These are phyloP conservation scores for Leishmania braziliensis DNA, from an alignment of 208 protist genomes.

Conservation along the genomic window DNA sequence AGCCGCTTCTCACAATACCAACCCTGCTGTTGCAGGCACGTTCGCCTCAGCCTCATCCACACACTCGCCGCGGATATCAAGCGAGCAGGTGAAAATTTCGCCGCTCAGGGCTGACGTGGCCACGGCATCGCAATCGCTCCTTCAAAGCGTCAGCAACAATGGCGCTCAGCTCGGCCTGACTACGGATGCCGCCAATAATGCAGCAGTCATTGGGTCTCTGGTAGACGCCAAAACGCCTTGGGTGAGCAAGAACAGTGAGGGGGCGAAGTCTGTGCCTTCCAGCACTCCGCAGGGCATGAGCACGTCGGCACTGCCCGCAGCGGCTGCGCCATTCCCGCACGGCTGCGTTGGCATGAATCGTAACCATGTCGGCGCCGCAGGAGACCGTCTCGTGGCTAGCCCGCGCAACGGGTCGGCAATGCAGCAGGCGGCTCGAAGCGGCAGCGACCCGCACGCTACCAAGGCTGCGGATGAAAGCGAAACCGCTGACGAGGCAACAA, in stretches of 20 bases:
- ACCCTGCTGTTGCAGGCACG: not conserved
- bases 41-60: not conserved
- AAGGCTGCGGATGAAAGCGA: not conserved
- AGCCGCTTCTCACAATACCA: not conserved
- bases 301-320: not conserved
- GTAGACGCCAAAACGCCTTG: not conserved
- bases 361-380: not conserved
- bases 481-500: not conserved
- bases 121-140: not conserved
- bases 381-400: not conserved
- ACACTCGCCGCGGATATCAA: not conserved
- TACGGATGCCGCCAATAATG: not conserved
- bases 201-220: not conserved
- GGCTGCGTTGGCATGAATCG: conserved; percentile 3
- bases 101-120: not conserved
- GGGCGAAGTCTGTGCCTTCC: not conserved
- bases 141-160: not conserved
- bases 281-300: not conserved
- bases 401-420: not conserved
- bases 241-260: not conserved
- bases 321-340: not conserved
- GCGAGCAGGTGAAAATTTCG: not conserved
- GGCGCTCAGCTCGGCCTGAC: not conserved
- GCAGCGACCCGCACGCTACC: not conserved
- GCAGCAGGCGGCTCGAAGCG: not conserved